Conservation (phyloP, 2,329 filamentous ascomycete genomes). For the Epichloe baconii region DNA sequence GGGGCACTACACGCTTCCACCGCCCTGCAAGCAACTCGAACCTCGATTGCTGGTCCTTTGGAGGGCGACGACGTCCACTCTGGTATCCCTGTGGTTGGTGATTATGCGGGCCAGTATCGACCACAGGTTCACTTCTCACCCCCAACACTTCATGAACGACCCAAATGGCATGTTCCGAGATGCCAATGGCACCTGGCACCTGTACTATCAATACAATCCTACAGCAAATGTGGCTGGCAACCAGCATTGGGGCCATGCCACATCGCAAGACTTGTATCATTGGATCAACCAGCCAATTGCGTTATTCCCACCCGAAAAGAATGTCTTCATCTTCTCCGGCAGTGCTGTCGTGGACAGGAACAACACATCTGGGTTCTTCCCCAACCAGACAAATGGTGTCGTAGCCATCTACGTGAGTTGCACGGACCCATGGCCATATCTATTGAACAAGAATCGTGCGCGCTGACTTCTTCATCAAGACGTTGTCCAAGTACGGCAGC, state of each 20-base stretch:
- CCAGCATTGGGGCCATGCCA: constrained; percentile 56
- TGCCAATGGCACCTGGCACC: constrained; percentile 42
- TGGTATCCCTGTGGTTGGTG: constrained; percentile 12
- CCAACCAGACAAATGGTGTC: constrained; percentile 43
- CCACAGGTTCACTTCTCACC: constrained; percentile 6
- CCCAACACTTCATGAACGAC: constrained; percentile 5
- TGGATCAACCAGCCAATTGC: constrained; percentile 55
- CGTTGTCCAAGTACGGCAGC: constrained; percentile 6
- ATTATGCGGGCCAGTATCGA: constrained; percentile 10
- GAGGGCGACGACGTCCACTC: constrained; percentile 10
- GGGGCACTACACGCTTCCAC: not conserved
- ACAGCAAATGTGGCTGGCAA: constrained; percentile 36
- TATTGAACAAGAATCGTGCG: not conserved
- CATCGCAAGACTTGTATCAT: constrained; percentile 46
- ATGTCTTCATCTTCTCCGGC: constrained; percentile 36
- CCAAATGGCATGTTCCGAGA: constrained; percentile 31
- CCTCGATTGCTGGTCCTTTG: not conserved
- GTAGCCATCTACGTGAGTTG: constrained; percentile 33
- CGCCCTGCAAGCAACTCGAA: not conserved
- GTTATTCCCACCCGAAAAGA: constrained; percentile 34
- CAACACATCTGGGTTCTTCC: constrained; percentile 55
- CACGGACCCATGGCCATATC: no score
- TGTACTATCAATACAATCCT: constrained; percentile 49
- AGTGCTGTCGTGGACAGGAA: constrained; percentile 46
- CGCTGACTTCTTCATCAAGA: constrained; percentile 10